Evolutionary conservation across 2,329 filamentous ascomycete genomes (phyloP).

Genomic region (Celoporthe dispersa): DNA sequence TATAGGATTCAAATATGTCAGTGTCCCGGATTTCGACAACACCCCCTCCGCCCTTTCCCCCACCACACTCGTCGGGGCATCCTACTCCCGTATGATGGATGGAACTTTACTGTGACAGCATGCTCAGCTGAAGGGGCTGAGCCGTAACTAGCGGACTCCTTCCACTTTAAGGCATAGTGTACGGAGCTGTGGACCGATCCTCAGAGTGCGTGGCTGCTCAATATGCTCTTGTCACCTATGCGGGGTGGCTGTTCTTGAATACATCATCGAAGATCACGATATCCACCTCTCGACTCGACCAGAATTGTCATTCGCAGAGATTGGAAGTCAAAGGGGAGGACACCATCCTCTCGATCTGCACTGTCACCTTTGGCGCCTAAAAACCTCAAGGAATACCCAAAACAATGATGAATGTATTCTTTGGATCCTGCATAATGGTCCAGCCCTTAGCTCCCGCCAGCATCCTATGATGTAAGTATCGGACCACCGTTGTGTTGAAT

Average conservation of each 20-base stretch:
- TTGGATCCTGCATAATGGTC: neutral
- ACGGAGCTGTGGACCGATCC: neutral
- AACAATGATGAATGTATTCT: neutral
- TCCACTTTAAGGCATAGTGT: neutral
- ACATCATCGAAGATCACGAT: neutral
- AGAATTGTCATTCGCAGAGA: neutral
- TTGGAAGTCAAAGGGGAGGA: neutral
- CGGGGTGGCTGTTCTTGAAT: neutral
- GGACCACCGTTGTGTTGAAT: no score
- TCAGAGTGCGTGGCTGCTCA: neutral
- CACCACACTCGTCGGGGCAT: neutral
- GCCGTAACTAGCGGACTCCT: neutral
- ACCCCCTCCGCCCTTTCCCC: neutral
- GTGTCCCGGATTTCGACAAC: neutral
- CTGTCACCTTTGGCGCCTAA: neutral
- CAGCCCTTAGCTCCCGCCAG: no score
- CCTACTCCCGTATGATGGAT: neutral
- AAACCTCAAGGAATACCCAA: neutral
- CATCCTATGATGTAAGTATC: neutral
- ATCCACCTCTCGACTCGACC: neutral
- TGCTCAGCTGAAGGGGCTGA: conserved; percentile 1
- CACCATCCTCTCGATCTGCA: neutral
- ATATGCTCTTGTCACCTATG: neutral
- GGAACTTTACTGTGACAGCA: neutral
- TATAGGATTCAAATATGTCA: neutral